phyloP scores from a whole-genome alignment of 305 asterid species.

The Stenogyne calaminthoides region DNA sequence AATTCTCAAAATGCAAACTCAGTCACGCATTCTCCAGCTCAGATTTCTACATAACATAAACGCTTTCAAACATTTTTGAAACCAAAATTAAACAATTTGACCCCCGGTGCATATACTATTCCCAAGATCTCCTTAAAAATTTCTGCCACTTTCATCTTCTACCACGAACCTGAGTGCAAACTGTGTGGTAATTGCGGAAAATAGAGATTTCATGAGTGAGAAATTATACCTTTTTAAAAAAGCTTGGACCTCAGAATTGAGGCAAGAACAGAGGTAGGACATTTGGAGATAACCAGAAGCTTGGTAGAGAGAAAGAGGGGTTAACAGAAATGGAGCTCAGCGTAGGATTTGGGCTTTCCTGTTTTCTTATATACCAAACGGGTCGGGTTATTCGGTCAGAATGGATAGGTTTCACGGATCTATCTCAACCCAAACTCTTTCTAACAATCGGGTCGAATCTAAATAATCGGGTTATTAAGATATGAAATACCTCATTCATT shows the following conservation, averaged over 20 bases:
- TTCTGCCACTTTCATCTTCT: too few relatives aligned
- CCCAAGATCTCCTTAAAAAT: background rate
- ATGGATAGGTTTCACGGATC: background rate
- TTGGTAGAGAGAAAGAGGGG: conserved; percentile 23
- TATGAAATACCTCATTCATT: too few relatives aligned
- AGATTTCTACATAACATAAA: background rate
- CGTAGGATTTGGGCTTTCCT: conserved; percentile 3
- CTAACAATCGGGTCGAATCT: background rate
- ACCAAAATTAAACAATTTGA: background rate
- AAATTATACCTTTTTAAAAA: background rate
- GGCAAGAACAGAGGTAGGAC: conserved; percentile 12
- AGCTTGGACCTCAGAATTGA: conserved; percentile 6
- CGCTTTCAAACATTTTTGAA: background rate
- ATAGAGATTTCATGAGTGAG: background rate
- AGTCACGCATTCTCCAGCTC: conserved; percentile 2
- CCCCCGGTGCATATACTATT: background rate
- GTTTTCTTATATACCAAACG: conserved; percentile 12
- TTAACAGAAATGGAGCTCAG: conserved; percentile 22
- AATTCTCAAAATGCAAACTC: background rate
- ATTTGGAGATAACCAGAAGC: conserved; percentile 33
- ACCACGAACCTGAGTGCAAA: conserved; percentile 10
- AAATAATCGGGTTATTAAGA: too few relatives aligned
- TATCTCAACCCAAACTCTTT: background rate
- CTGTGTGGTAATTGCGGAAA: background rate
- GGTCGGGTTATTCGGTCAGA: conserved; percentile 23